These are phyloP conservation scores for Leccinum pallidistipes DNA, from an alignment of 1,284 basidiomycete species.

Conservation along the genomic window DNA sequence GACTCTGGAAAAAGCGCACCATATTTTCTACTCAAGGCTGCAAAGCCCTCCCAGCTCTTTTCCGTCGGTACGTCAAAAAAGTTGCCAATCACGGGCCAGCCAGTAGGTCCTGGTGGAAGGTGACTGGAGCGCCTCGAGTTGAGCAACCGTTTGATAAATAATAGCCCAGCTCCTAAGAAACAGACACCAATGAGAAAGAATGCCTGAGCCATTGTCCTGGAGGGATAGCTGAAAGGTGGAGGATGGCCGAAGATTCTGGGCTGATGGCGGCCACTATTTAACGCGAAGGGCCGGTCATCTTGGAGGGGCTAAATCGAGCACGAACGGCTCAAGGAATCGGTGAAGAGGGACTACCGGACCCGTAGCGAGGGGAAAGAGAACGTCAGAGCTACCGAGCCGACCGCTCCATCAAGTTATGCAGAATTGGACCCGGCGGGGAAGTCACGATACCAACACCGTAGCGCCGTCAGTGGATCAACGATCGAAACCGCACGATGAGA, in stretches of 20 bases:
- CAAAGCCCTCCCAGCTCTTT: constrained; percentile 42
- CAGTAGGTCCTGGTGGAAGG: not conserved
- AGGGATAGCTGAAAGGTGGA: not conserved
- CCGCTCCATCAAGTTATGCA: not conserved
- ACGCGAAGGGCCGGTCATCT: not conserved
- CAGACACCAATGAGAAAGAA: not conserved
- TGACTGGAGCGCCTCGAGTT: not conserved
- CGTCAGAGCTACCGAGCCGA: not conserved
- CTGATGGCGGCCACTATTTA: not conserved
- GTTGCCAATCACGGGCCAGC: not conserved
- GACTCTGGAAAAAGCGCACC: constrained; percentile 29
- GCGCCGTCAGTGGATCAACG: not conserved
- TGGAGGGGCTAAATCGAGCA: not conserved
- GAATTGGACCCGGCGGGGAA: not conserved
- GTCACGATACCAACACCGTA: not conserved
- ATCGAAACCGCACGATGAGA: not conserved
- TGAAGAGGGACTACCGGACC: not conserved
- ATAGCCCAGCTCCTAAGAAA: not conserved
- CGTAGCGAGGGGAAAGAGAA: not conserved
- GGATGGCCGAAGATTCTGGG: not conserved
- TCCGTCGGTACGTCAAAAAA: not conserved
- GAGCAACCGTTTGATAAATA: not conserved
- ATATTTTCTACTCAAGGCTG: constrained; percentile 45
- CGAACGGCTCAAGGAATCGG: not conserved
- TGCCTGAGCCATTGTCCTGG: not conserved